phyloP scores from a whole-genome alignment of 352 stramenopile genomes.

The Pythium utonaiense region DNA sequence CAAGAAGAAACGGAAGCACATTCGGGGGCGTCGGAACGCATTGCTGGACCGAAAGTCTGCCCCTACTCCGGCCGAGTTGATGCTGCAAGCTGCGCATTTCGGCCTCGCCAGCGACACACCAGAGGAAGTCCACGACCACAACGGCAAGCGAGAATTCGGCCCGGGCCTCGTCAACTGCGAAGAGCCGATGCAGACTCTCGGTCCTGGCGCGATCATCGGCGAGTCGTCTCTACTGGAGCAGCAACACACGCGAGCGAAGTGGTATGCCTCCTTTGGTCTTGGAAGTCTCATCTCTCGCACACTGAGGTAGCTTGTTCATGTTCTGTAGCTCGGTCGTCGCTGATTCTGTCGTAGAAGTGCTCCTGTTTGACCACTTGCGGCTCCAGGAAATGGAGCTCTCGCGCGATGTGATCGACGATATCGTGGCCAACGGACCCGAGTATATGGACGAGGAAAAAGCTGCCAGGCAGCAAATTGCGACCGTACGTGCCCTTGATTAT shows the following conservation, averaged over 20 bases:
- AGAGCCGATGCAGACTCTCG: conserved; percentile 38
- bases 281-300: background rate
- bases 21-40: conserved; percentile 41
- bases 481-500: conserved; percentile 13
- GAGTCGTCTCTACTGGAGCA: conserved; percentile 57
- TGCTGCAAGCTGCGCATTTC: conserved; percentile 14
- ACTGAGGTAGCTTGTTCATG: background rate
- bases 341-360: conserved; percentile 66
- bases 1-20: conserved; percentile 43
- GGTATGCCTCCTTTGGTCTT: conserved; percentile 20
- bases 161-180: background rate
- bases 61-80: conserved; percentile 8
- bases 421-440: conserved; percentile 47
- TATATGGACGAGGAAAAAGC: conserved; percentile 59
- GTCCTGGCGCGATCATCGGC: conserved; percentile 56
- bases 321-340: conserved; percentile 43
- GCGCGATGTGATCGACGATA: conserved; percentile 51
- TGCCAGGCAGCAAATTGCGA: conserved; percentile 39
- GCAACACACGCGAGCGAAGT: conserved; percentile 48
- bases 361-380: conserved; percentile 65
- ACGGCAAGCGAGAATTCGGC: background rate
- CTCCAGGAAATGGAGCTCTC: conserved; percentile 75
- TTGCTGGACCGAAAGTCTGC: conserved; percentile 21
- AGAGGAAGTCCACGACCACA: background rate
- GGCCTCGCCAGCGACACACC: background rate